phyloP scores from a whole-genome alignment of 2,329 filamentous ascomycete species.

The Plectosphaerella sp. region DNA sequence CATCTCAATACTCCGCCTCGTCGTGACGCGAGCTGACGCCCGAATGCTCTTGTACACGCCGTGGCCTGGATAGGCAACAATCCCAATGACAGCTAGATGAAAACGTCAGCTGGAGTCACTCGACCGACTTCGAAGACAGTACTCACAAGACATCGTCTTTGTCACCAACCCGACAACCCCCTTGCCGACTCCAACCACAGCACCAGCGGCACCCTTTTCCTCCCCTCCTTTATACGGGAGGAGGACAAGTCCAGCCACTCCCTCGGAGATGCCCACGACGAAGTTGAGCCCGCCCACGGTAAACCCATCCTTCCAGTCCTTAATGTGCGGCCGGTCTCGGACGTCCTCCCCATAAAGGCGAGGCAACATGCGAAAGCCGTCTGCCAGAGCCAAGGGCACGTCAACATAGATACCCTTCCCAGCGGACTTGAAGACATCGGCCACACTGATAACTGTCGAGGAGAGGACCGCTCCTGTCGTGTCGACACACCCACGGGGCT shows the following conservation, averaged over 20 bases:
- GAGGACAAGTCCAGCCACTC: slow-evolving; percentile 35
- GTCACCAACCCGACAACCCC: slow-evolving; percentile 24
- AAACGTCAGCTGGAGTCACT: too few relatives aligned
- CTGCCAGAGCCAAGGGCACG: slow-evolving; percentile 40
- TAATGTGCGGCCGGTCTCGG: slow-evolving; percentile 27
- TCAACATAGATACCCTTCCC: slow-evolving; percentile 33
- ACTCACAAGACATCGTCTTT: slow-evolving; percentile 2
- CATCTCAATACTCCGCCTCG: too few relatives aligned
- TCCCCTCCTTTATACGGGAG: slow-evolving; percentile 35
- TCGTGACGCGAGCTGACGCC: not conserved
- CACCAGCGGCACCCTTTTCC: slow-evolving; percentile 32
- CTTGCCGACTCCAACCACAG: slow-evolving; percentile 34
- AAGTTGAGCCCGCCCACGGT: slow-evolving; percentile 39
- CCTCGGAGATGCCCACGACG: slow-evolving; percentile 36
- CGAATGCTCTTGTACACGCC: slow-evolving; percentile 9
- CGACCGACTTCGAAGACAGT: too few relatives aligned
- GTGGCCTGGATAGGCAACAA: slow-evolving; percentile 10
- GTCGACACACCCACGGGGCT: slow-evolving; percentile 6
- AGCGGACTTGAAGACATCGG: slow-evolving; percentile 27
- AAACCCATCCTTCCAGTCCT: slow-evolving; percentile 37
- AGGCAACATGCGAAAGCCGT: slow-evolving; percentile 46
- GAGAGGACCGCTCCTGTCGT: not conserved
- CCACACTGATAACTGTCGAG: not conserved
- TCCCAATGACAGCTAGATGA: not conserved
- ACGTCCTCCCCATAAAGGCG: slow-evolving; percentile 46